phyloP scores from a whole-genome alignment of 345 rosid genomes.

The Adansonia digitata region DNA sequence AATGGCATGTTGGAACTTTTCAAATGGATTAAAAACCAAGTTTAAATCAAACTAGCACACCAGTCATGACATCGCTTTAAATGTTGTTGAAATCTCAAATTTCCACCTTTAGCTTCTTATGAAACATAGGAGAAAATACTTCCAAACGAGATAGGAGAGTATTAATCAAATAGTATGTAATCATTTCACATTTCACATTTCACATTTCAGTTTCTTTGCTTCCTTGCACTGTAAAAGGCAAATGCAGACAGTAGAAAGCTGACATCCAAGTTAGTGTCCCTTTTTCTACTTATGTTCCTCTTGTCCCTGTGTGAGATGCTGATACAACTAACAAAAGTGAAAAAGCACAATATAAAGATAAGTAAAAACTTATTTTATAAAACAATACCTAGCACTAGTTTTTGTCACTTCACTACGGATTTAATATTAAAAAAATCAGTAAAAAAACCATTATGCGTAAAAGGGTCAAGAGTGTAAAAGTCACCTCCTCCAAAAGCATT shows the following conservation, averaged over 20 bases:
- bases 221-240: not conserved
- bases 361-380: not conserved
- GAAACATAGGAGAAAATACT: not conserved
- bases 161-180: not conserved
- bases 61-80: not conserved
- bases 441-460: not conserved
- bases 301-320: not conserved
- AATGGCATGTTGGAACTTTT: not conserved
- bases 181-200: not conserved
- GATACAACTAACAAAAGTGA: not conserved
- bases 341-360: not conserved
- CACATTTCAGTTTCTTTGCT: not conserved
- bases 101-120: not conserved
- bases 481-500: conserved; percentile 42
- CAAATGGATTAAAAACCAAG: not conserved
- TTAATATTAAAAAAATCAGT: not conserved
- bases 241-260: not conserved
- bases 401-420: not conserved
- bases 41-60: not conserved
- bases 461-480: not conserved
- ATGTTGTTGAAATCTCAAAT: not conserved
- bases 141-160: not conserved
- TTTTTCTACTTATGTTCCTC: not conserved
- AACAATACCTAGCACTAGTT: not conserved
- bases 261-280: not conserved